Evolutionary conservation across 768 basidiomycete species (phyloP).

Genomic region (Lentinula boryana): DNA sequence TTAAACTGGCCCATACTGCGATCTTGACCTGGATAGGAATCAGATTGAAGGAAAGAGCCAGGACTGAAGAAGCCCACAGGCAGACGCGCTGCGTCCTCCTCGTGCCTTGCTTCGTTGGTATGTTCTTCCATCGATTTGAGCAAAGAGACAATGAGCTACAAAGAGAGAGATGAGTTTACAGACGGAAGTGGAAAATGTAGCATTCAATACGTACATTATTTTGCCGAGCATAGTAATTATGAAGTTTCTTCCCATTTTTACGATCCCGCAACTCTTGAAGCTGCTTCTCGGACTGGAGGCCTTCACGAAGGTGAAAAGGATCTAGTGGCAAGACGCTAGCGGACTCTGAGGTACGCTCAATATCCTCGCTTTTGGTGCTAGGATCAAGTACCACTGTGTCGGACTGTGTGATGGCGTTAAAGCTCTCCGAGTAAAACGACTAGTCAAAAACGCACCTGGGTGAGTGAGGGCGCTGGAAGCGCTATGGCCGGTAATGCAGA

Average conservation of each 20-base stretch:
- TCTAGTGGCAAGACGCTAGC: slow-evolving; percentile 36
- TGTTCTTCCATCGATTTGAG: slow-evolving; percentile 64
- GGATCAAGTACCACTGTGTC: slow-evolving; percentile 47
- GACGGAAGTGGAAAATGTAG: neutral
- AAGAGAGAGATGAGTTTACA: neutral
- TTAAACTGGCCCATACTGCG: slow-evolving; percentile 78
- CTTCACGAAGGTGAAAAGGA: slow-evolving; percentile 62
- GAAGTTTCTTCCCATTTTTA: neutral
- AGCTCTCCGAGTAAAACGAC: slow-evolving; percentile 4
- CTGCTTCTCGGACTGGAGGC: slow-evolving; percentile 30
- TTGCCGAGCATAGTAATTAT: slow-evolving; percentile 37
- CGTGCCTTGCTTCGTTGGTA: slow-evolving; percentile 49
- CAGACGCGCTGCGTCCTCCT: slow-evolving; percentile 40
- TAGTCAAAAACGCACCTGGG: slow-evolving; percentile 17
- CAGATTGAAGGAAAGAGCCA: neutral
- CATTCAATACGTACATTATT: slow-evolving; percentile 32
- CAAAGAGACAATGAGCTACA: slow-evolving; percentile 49
- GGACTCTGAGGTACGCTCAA: slow-evolving; percentile 33
- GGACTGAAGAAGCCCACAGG: slow-evolving; percentile 23
- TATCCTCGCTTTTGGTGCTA: slow-evolving; percentile 24
- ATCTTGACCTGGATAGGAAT: slow-evolving; percentile 62
- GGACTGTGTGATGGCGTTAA: slow-evolving; percentile 28
- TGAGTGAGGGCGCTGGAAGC: slow-evolving; percentile 18
- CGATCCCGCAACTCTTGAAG: neutral
- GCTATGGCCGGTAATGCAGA: slow-evolving; percentile 16